phyloP scores from a whole-genome alignment of 306 rosid species.

The Cucurbita moschata region DNA sequence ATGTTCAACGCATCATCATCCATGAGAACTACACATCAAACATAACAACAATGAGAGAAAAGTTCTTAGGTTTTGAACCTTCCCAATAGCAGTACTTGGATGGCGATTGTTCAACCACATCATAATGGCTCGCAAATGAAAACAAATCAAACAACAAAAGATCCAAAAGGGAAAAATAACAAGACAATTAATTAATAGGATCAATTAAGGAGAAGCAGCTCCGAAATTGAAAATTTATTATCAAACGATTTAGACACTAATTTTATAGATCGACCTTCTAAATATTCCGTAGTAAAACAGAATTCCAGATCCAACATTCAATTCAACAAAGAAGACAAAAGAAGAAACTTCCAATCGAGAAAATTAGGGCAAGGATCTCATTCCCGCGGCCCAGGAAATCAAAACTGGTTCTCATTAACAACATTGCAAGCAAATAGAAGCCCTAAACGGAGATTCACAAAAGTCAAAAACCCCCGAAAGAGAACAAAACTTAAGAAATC shows the following conservation, averaged over 20 bases:
- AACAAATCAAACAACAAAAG: background rate
- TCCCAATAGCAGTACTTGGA: conserved; percentile 1
- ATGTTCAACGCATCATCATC: conserved; percentile 87
- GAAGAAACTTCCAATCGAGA: background rate
- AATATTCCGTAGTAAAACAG: background rate
- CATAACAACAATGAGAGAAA: conserved; percentile 15
- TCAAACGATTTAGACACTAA: background rate
- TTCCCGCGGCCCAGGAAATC: background rate
- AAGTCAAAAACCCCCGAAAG: background rate
- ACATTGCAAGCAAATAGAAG: background rate
- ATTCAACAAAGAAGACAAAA: background rate
- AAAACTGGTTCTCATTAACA: background rate
- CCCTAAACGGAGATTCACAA: background rate
- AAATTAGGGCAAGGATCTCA: background rate
- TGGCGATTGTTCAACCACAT: background rate
- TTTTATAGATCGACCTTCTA: background rate
- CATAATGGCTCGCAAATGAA: background rate
- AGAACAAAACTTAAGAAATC: background rate
- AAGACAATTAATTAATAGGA: background rate
- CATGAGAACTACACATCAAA: conserved; percentile 57
- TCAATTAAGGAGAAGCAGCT: background rate
- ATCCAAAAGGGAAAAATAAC: background rate
- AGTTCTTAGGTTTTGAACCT: conserved; percentile 11
- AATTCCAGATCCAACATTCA: conserved; percentile 4
- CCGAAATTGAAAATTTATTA: background rate